Evolutionary conservation across 1,284 basidiomycete species (phyloP), one percentile per base, ranked within the genome.

Genomic region (Ganoderma meredithae): DNA sequence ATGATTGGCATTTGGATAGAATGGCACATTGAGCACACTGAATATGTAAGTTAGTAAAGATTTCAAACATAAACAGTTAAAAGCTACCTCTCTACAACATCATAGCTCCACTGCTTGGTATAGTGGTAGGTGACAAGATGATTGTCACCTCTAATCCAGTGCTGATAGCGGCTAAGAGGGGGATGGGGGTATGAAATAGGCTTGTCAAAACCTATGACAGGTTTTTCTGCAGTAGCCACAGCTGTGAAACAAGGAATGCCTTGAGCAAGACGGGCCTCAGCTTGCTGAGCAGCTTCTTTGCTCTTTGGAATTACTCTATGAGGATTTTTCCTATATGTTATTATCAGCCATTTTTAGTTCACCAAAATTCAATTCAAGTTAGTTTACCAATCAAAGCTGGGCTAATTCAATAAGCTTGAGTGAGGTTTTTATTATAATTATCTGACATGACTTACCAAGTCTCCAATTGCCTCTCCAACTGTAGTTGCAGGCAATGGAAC

Each of bases 401-500:
- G 86, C 89, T 91, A 66, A n/a, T 19, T 19, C 9, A 22, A 22
- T 17, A 19, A n/a, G 2, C 41, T 41, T 41, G 15, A 41, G 41
- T 64, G 22, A 33, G 5, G 60, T 33, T 22, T 27, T 62, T 15
- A 22, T 52, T 40, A 64, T 33, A 55, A 9, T 27, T 13, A 7
- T 33, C 17, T 31, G 25, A 59, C 80, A 88, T 64, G 77, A 89
- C 88, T 64, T 77, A 89, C 90, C 80, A 93, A 74, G 73, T 93
- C 91, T 33, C 82, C 79, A 64, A 90, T 88, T n/a, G 90, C 88
- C 73, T 90, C 87, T 55, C 85, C 75, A 1, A 92, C 83, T 0
- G 87, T 89, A 2, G 90, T 82, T 12, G 85, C 76, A 55, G 77
- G 80, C 39, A 89, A 75, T 17, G 91, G 90, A 1, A 90, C 90